Base-by-base conservation (phyloP, 495 filamentous ascomycete species). In the Neohortaea acidophila region DNA sequence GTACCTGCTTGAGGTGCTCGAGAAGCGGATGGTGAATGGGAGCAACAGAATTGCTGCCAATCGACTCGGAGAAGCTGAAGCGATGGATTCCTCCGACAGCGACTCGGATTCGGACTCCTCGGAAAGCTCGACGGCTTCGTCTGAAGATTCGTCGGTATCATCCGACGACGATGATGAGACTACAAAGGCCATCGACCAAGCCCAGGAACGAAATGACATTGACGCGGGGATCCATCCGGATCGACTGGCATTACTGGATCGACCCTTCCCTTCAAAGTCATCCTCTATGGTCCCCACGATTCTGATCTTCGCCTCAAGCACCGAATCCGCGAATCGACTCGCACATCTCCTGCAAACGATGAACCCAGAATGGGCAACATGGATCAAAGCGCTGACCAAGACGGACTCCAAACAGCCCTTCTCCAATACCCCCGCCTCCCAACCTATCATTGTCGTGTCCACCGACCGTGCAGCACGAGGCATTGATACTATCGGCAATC, bases 381-480 rank as follows among this genome's bases (percentile, higher is more conserved):
- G 63, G 8, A 70, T 80, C 41, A 77, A 73, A 47, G 81, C 75
- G 0, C 71, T 94, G 39, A 82, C 83, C 39, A 73, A 70, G 49
- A 84, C 30, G 12, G 23, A 37, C 9, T 18, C 19, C 10, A 9
- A 11, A n/a, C 33, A 36, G 8, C 7, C 7, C 18, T 17, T 15
- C 4, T n/a, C 43, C 35, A 27, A 2, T 1, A 14, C 12, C n/a
- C 14, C 38, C 13, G 7, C 4, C 19, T 24, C 34, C 21, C 76
- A 75, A 35, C 59, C 80, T 2, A 72, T 71, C 2, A 68, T 93
- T 27, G 73, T 94, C 8, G 75, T 94, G 25, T 84, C 87, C 7
- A 89, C 89, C 0, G 89, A 97, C 53, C 77, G 87, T 18, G 84
- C 87, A 1, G 79, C 87, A 1, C 81, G 91, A 31, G 89, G 89